Evolutionary conservation across 2,329 filamentous ascomycete genomes (phyloP).

Genomic region (Neoscytalidium dimidiatum): DNA sequence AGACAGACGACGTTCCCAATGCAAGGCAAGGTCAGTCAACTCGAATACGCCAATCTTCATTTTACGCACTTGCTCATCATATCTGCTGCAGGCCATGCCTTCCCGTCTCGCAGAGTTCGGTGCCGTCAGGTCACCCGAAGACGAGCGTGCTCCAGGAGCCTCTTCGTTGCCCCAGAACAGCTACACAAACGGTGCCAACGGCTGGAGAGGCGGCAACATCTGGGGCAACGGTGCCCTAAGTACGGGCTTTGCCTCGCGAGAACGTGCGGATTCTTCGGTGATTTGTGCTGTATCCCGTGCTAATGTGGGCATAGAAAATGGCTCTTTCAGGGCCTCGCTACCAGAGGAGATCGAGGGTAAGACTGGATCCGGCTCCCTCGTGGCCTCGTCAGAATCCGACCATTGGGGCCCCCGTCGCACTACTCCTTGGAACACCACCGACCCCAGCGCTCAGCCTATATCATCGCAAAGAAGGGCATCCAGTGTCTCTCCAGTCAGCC

Average conservation of each 20-base stretch:
- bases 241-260: constrained; percentile 32
- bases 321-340: constrained; percentile 27
- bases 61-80: background rate
- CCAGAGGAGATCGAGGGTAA: constrained; percentile 52
- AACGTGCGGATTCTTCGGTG: constrained; percentile 21
- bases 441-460: constrained; percentile 33
- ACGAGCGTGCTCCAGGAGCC: constrained; percentile 10
- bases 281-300: background rate
- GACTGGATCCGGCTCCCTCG: constrained; percentile 69
- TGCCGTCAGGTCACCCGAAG: constrained; percentile 11
- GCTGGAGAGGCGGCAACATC: constrained; percentile 37
- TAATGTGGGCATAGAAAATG: constrained; percentile 30
- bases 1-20: constrained; percentile 17
- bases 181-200: constrained; percentile 21
- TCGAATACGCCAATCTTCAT: background rate
- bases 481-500: constrained; percentile 39
- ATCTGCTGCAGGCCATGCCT: constrained; percentile 14
- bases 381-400: constrained; percentile 69
- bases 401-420: constrained; percentile 57
- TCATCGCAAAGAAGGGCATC: constrained; percentile 37
- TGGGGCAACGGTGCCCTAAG: constrained; percentile 34
- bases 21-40: constrained; percentile 19
- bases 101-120: constrained; percentile 14
- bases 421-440: constrained; percentile 60
- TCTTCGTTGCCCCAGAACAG: constrained; percentile 23